Evolutionary conservation across 768 basidiomycete genomes (phyloP), one percentile per base, ranked within the genome.

Genomic region (Russula dissimulans): DNA sequence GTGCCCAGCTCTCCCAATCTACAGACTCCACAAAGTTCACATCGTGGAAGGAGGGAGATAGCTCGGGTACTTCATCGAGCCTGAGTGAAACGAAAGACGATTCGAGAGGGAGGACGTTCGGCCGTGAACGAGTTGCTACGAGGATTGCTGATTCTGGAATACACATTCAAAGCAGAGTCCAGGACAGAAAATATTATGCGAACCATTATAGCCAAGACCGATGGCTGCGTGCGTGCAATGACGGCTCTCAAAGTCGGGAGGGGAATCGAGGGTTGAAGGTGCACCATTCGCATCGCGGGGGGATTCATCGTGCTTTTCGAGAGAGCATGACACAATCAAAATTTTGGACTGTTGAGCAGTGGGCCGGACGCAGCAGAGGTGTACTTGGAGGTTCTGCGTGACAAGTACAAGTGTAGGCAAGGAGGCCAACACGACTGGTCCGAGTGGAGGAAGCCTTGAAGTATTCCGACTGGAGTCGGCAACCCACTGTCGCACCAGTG

Each of bases 1-100:
- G 59, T 15, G 55, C 65, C 65, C 65, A 66, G 26, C 61, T 46
- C 42, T 61, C 63, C 65, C 65, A 66, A 45, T 65, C 65, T 29
- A 42, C 38, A 14, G 63, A 46, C 39, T 59, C 62, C 10, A 36
- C 36, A 17, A 54, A 26, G 18, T 65, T 48, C 15, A 52, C 52
- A 41, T 62, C 38, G 6, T 58, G 54, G 17, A 63, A 56, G 34
- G 38, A 42, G 31, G 54, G 32, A 34, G 56, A 54, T 41, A 64
- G 10, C 31, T 60, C 58, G 11, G 59, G 43, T 31, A 32, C 29
- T 46, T 59, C 53, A 26, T 57, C 56, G 36, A 63, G 44, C 14
- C 56, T 59, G 39, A 63, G 56, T 4, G 62, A 18, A 15, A 56
- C 42, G 10, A 47, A 39, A 14, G 63, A 36, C 8, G 52, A 43